A percentile compares a stretch with the other conserved stretches of the same genome.
Evolutionary conservation across 2,329 filamentous ascomycete species (phyloP).

Genomic region (Sphaerulina populicola): DNA sequence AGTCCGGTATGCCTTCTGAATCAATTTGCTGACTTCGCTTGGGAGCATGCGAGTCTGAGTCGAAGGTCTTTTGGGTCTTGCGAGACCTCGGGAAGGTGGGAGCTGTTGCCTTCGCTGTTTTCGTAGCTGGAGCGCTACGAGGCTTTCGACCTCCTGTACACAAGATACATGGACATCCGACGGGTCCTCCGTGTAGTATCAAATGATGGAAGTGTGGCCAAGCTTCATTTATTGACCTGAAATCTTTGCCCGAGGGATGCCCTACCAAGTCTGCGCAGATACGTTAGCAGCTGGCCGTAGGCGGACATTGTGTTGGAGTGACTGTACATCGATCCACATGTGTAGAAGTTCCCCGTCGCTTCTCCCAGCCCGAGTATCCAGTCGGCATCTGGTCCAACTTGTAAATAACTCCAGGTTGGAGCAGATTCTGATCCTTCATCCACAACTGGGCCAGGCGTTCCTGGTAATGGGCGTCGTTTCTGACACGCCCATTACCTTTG

Average conservation of each 20-base stretch:
- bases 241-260: constrained; percentile 44
- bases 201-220: constrained; percentile 51
- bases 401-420: neutral
- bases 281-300: neutral
- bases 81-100: neutral
- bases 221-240: constrained; percentile 48
- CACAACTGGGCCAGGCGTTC: constrained; percentile 24
- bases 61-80: constrained; percentile 8
- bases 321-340: constrained; percentile 42
- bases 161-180: constrained; percentile 44
- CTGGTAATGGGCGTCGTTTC: constrained; percentile 26
- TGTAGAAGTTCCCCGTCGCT: constrained; percentile 18
- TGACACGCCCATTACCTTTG: constrained; percentile 5
- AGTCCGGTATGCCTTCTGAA: constrained; percentile 48
- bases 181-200: constrained; percentile 40
- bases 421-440: neutral
- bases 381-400: neutral
- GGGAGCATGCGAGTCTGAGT: constrained; percentile 12
- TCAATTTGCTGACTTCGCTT: constrained; percentile 32
- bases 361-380: constrained; percentile 37
- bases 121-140: constrained; percentile 6
- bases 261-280: constrained; percentile 42
- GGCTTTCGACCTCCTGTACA: constrained; percentile 33
- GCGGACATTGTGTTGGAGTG: too few relatives aligned
- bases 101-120: too few relatives aligned